Conservation (phyloP, 2,329 filamentous ascomycete genomes). For the Pseudogymnoascus sp. region DNA sequence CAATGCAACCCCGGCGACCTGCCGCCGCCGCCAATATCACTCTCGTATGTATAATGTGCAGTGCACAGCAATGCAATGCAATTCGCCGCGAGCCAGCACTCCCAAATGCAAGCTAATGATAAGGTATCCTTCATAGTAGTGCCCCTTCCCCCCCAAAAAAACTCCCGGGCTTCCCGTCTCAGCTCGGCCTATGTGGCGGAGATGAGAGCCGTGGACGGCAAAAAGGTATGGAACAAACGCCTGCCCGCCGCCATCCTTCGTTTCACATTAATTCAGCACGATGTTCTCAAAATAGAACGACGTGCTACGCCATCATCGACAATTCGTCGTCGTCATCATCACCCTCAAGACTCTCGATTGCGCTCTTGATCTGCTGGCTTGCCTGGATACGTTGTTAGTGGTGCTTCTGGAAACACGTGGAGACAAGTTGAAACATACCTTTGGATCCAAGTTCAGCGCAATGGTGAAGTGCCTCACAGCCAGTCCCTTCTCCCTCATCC, state of each 20-base stretch:
- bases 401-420: background rate
- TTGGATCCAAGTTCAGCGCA: conserved; percentile 90
- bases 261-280: background rate
- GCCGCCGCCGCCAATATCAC: background rate
- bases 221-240: conserved; percentile 1
- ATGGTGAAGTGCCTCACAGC: conserved; percentile 94
- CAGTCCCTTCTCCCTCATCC: conserved; percentile 61
- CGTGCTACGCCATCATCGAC: conserved; percentile 43
- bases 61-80: background rate
- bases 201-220: background rate
- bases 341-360: conserved; percentile 85
- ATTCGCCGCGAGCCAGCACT: conserved; percentile 1
- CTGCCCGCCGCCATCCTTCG: background rate
- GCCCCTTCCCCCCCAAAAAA: background rate
- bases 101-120: conserved; percentile 8
- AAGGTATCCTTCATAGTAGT: conserved; percentile 3
- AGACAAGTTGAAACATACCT: conserved; percentile 50
- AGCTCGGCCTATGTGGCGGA: background rate
- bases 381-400: conserved; percentile 48
- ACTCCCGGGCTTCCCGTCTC: background rate
- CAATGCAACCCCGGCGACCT: background rate
- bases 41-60: conserved; percentile 3
- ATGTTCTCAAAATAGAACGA: background rate
- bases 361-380: conserved; percentile 89
- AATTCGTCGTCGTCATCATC: conserved; percentile 58